A percentile compares a stretch with the other conserved stretches of the same genome.
Conservation (phyloP, 2,329 filamentous ascomycete species). For the Trichoderma afroharzianum region DNA sequence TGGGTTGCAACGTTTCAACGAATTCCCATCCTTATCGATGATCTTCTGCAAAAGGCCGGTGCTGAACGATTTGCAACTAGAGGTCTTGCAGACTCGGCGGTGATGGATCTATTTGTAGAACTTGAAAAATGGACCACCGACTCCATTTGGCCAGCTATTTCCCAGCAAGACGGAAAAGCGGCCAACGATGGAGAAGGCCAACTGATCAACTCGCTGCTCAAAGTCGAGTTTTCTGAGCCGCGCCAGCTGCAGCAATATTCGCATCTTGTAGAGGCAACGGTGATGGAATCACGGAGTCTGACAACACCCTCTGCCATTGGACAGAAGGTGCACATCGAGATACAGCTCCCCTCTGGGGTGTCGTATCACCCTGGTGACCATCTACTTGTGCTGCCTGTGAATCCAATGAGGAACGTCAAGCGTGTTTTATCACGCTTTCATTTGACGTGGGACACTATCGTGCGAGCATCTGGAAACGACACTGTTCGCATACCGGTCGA, state of each 20-base stretch:
- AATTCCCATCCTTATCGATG: slow-evolving; percentile 57
- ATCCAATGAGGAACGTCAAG: slow-evolving; percentile 56
- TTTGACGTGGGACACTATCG: slow-evolving; percentile 58
- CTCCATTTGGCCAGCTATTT: slow-evolving; percentile 43
- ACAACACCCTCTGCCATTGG: slow-evolving; percentile 40
- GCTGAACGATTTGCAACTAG: slow-evolving; percentile 32
- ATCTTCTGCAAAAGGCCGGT: slow-evolving; percentile 36
- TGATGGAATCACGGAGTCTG: slow-evolving; percentile 50
- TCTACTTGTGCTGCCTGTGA: slow-evolving; percentile 64
- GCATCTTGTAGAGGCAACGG: slow-evolving; percentile 56
- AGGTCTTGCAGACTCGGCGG: slow-evolving; percentile 54
- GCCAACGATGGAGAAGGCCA: slow-evolving; percentile 20
- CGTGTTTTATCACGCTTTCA: slow-evolving; percentile 59
- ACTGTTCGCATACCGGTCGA: slow-evolving; percentile 48
- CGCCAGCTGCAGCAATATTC: slow-evolving; percentile 54
- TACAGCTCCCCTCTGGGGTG: slow-evolving; percentile 58
- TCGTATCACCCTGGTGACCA: slow-evolving; percentile 68
- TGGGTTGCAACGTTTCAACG: slow-evolving; percentile 58
- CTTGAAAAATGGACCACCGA: slow-evolving; percentile 61
- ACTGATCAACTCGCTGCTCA: slow-evolving; percentile 28
- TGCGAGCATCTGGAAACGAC: slow-evolving; percentile 47
- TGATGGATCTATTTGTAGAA: slow-evolving; percentile 58
- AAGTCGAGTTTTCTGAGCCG: slow-evolving; percentile 47
- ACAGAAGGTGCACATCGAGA: slow-evolving; percentile 56
- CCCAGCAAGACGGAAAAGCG: slow-evolving; percentile 38